These are phyloP conservation scores for Camellia lanceoleosa DNA, from an alignment of 148 eudicot species.

Conservation along the genomic window DNA sequence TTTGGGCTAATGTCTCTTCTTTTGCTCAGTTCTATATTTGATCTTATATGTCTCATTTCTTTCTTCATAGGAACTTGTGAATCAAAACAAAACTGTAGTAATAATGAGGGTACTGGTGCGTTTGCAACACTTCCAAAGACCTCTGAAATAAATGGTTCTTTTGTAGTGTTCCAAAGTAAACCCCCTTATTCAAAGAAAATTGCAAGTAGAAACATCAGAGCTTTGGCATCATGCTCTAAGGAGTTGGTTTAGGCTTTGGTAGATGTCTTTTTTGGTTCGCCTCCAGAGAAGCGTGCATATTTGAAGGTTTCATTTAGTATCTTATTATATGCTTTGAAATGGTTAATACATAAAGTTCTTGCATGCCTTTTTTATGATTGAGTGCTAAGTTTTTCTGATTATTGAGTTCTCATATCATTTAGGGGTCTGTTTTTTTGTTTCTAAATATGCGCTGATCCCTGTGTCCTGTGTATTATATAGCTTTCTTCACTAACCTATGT, in stretches of 20 bases:
- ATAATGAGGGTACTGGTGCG: constrained; percentile 29
- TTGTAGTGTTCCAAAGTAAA: constrained; percentile 27
- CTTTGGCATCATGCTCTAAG: constrained; percentile 46
- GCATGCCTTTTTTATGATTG: not conserved
- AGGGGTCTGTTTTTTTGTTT: no score
- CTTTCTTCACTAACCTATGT: no score
- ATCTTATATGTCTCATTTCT: constrained; percentile 1
- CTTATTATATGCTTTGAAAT: constrained; percentile 9
- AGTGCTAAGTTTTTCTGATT: not conserved
- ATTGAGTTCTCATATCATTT: not conserved
- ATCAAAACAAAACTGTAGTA: constrained; percentile 44
- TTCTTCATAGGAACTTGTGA: constrained; percentile 62
- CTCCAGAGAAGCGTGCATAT: constrained; percentile 41
- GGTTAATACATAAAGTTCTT: not conserved
- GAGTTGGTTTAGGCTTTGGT: constrained; percentile 60
- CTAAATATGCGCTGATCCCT: no score
- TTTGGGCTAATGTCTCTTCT: not conserved
- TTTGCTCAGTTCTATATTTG: not conserved
- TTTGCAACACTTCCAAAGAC: constrained; percentile 25
- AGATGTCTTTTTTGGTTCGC: constrained; percentile 46
- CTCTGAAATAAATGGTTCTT: constrained; percentile 26
- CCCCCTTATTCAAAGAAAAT: constrained; percentile 41
- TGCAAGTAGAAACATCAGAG: constrained; percentile 51
- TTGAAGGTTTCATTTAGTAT: constrained; percentile 49
- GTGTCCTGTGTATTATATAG: no score